Evolutionary conservation across 345 rosid species (phyloP), one percentile per base, ranked within the genome.

Genomic region (Eucalyptus fibrosa): DNA sequence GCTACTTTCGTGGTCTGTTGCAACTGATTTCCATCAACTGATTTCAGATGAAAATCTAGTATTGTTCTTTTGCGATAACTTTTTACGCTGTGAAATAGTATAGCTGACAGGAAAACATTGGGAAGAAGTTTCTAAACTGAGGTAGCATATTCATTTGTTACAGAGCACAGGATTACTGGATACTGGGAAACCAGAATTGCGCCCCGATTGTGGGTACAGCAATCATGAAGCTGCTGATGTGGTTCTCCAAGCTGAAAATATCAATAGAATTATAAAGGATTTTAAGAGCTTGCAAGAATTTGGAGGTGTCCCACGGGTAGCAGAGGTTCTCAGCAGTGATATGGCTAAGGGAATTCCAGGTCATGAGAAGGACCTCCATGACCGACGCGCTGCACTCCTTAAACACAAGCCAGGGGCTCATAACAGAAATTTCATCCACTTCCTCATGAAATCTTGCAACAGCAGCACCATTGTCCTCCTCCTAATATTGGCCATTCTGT

Each of bases 281-380:
- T 69, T 37, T 44, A 69, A 0, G 0, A 9, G 3, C 23, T 34
- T 34, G 1, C 42, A 9, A 69, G 26, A 18, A 1, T 34, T 3
- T 69, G 44, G 81, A 69, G 81, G 81, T 34, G 81, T 69, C 81
- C 44, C 5, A 69, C 1, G 26, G 81, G 1, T 69, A 34, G 81
- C 81, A 9, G 4, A 18, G 24, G 81, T 7, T 10, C 81, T 69
- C 26, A 0, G 2, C 81, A 69, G 81, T 69, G 44, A 69, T 32
- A 3, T 17, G 81, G 42, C 2, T 1, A 69, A 34, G 0, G 81
- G 81, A 69, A 69, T 69, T 69, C 23, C 81, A 7, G 81, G 42
- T 8, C 21, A 67, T 1, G 42, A 69, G 42, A 4, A 34, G 81
- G 42, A 32, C 42, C 13, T 17, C 42, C 42, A 3, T 9, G 1